Base-by-base conservation (phyloP, 805 yeast species). In the Priceomyces carsonii region DNA sequence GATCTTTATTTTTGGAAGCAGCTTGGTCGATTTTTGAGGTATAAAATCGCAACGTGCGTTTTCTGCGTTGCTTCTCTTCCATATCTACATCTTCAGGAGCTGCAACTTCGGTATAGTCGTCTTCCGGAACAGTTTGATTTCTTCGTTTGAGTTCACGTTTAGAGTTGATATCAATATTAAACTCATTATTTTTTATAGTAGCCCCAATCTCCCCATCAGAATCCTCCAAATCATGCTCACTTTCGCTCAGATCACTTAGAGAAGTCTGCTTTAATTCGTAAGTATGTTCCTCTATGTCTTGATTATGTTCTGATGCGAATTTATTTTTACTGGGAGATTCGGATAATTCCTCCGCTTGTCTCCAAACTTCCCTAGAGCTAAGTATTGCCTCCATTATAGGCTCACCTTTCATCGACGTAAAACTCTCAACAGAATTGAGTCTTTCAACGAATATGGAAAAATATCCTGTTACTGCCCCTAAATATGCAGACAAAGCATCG, bases 21-120 rank as follows among this genome's bases (percentile, higher is more conserved):
- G 82, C 82, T 64, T 90, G 95, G 59, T 89, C 96, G 60, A 93
- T 90, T 63, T 91, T 90, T 39, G 98, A 86, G 1, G 99, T 93
- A 73, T 93, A 93, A 79, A 93, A 93, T 42, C 98, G 81, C 51
- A 93, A 76, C 2, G 95, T 75, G 55, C 78, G 79, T 69, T 82
- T 85, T 50, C 95, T 80, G 14, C 80, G 76, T 40, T 75, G 77
- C 66, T 90, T 91, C 39, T 89, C 98, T 53, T 87, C 95, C 29
- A 75, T 73, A 61, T 93, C 98, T 31, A 88, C 80, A 18, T 80
- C 93, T 33, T 85, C 95, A 28, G 85, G 73, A 2, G 48, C 41
- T 21, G 73, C 79, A 18, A 79, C 69, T 52, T 88, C 95, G n/a
- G 78, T 71, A 52, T 66, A 82, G 57, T 84, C 93, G 41, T 71